phyloP scores from a whole-genome alignment of 768 basidiomycete species.

The Grammothele lineata region DNA sequence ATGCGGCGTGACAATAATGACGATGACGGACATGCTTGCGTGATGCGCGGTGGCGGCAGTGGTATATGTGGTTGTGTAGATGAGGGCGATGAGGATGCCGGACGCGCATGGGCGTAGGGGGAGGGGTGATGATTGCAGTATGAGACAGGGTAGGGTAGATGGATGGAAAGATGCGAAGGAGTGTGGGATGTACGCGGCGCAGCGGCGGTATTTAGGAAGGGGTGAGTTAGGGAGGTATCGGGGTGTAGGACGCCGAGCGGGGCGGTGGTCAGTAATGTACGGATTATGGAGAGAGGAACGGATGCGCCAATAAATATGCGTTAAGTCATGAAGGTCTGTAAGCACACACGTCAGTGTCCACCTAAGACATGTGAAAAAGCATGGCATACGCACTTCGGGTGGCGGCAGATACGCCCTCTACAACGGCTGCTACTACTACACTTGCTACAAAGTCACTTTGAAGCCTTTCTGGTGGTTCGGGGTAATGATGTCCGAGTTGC shows the following conservation, averaged over 20 bases:
- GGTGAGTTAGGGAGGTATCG: neutral
- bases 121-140: neutral
- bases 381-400: neutral
- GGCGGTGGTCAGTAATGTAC: neutral
- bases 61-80: neutral
- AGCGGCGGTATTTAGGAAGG: neutral
- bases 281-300: neutral
- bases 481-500: slow-evolving; percentile 19
- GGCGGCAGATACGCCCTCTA: neutral
- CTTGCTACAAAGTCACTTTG: neutral
- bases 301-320: neutral
- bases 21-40: too few species aligned
- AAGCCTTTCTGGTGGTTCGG: slow-evolving; percentile 14
- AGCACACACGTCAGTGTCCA: too few species aligned
- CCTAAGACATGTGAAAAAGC: neutral
- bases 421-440: neutral
- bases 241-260: too few species aligned
- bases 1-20: too few species aligned
- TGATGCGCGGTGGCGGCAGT: too few species aligned
- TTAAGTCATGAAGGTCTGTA: neutral
- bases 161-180: neutral
- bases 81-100: neutral
- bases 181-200: neutral
- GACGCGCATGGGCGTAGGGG: neutral
- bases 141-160: neutral